A percentile compares a stretch with the other conserved stretches of the same genome.
Evolutionary conservation across 805 yeast genomes (phyloP).

Genomic region (Yueomyces sinensis): DNA sequence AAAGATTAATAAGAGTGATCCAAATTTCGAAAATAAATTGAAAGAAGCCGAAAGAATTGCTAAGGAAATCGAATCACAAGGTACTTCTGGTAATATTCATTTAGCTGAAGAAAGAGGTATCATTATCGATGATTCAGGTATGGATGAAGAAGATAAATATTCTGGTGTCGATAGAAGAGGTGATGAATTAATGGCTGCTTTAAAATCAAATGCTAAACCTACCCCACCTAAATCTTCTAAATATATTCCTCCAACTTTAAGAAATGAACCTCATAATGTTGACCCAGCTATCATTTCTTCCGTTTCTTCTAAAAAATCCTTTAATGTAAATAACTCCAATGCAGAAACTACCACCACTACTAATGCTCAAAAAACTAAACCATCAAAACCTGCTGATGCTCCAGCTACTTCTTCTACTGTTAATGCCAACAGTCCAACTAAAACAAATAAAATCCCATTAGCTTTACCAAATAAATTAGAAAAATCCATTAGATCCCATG

Average conservation of each 20-base stretch:
- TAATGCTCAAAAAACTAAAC: neutral
- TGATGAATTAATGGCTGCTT: constrained; percentile 22
- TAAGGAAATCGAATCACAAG: constrained; percentile 63
- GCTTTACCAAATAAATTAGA: neutral
- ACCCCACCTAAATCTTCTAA: constrained; percentile 21
- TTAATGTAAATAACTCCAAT: neutral
- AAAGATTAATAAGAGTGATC: constrained; percentile 51
- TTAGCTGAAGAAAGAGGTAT: constrained; percentile 86
- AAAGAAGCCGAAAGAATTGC: constrained; percentile 70
- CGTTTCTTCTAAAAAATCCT: constrained; percentile 5
- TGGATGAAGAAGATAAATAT: constrained; percentile 93
- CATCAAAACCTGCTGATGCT: constrained; percentile 1
- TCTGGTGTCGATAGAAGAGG: constrained; percentile 70
- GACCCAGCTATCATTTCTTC: constrained; percentile 26
- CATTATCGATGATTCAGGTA: constrained; percentile 62
- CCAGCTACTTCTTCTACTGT: neutral
- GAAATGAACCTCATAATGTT: constrained; percentile 22
- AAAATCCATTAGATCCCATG: neutral
- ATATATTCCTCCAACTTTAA: constrained; percentile 23
- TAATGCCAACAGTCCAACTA: neutral
- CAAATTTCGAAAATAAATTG: constrained; percentile 54
- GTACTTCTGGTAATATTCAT: constrained; percentile 56
- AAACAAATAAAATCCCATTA: neutral
- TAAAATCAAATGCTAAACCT: constrained; percentile 20
- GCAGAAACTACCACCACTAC: neutral